A percentile compares a stretch with the other conserved stretches of the same genome.
Conservation (phyloP, 805 yeast genomes). For the Candida andamanensis region DNA sequence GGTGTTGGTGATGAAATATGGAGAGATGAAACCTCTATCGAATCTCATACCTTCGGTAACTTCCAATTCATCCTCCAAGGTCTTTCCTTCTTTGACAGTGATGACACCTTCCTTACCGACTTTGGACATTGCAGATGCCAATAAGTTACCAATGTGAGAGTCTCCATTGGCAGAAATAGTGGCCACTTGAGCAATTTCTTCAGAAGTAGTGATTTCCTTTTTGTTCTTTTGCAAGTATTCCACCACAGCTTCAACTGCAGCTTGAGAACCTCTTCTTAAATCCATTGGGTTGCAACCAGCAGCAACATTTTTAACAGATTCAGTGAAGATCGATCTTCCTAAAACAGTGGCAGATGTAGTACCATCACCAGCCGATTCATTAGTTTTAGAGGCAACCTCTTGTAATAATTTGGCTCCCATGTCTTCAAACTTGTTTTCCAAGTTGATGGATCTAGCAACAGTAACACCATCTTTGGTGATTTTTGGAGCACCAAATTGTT, state of each 20-base stretch:
- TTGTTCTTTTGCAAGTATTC: conserved; percentile 77
- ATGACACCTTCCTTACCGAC: conserved; percentile 99
- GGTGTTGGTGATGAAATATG: conserved; percentile 92
- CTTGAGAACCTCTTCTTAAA: conserved; percentile 93
- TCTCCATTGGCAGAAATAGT: conserved; percentile 98
- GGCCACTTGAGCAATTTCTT: conserved; percentile 96
- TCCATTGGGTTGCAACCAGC: conserved; percentile 99
- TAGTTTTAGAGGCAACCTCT: conserved; percentile 96
- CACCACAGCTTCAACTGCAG: conserved; percentile 93
- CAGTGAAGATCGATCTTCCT: conserved; percentile 93
- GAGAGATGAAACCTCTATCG: conserved; percentile 95
- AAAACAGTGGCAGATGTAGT: conserved; percentile 96
- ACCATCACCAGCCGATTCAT: conserved; percentile 98
- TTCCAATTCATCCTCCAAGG: conserved; percentile 89
- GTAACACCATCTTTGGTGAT: conserved; percentile 99
- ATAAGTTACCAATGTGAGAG: conserved; percentile 79
- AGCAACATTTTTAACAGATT: conserved; percentile 93
- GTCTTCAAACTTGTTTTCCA: conserved; percentile 90
- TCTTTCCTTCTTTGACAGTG: conserved; percentile 96
- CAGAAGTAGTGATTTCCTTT: conserved; percentile 89
- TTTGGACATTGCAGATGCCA: conserved; percentile 96
- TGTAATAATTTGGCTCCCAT: conserved; percentile 93
- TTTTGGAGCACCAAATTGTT: conserved; percentile 93
- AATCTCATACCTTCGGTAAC: conserved; percentile 97
- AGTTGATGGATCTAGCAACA: conserved; percentile 79